Base-by-base conservation (phyloP, 805 yeast species). In the Danielozyma ontarioensis region DNA sequence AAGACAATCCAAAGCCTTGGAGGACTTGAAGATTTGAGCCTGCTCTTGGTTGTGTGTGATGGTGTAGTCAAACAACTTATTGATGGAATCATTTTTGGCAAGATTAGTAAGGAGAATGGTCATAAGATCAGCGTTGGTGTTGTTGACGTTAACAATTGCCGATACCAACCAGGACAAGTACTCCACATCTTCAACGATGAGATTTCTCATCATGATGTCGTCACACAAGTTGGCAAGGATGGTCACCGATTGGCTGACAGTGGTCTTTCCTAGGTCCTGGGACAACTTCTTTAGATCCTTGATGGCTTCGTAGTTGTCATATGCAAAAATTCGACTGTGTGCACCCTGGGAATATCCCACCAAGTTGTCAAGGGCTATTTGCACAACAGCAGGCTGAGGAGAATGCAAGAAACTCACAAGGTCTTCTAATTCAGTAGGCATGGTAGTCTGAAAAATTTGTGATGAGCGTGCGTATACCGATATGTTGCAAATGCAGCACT, bases 151-250 rank as follows among this genome's bases (percentile, higher is more conserved):
- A 41, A 76, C 57, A 25, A 82, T 70, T 34, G 70, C 64, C 33
- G 64, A 58, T 12, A 73, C 56, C 33, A 83, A 50, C 48, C 50
- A 74, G 42, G 64, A 40, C 70, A 55, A 39, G 52, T 80, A 86
- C 6, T 64, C 64, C 12, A 60, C 64, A 53, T 90, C 95, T 17
- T 74, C 68, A 4, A 78, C 83, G 15, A 90, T 71, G 38, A 79
- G 47, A 28, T 70, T 69, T 47, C 96, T 74, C 51, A 87, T 72
- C 13, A 64, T 62, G 3, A 55, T 45, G 53, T 83, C 87, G 44
- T 78, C 93, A 58, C 95, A 83, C 36, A 90, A 59, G 51, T 93
- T 93, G 7, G 83, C 85, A 48, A 93, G 63, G 21, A 83, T 85
- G 0, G 96, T 87, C 13, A 83, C 62, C 0, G 96, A 74, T 41